Base-by-base conservation (phyloP, 148 eudicot genomes). In the Diospyros lotus region DNA sequence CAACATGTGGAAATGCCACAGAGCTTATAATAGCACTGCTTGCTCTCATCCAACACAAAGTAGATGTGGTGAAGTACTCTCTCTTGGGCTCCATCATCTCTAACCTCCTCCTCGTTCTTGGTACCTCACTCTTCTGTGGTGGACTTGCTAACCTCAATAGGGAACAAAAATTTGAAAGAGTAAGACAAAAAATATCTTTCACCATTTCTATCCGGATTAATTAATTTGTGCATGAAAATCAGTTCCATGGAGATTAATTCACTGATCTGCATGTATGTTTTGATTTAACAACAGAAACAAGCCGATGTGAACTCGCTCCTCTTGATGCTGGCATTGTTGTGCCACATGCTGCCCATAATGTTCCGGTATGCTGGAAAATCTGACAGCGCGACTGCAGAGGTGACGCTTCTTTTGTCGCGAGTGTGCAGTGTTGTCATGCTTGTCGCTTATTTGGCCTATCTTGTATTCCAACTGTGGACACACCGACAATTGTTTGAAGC, bases 1-100 rank as follows among this genome's bases (percentile, higher is more conserved):
- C 93, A 71, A 87, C 93, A 59, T 89, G 89, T 75, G 93, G 93
- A n/a, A 89, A 87, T 81, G 91, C 86, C 58, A 87, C 91, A 40
- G 93, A 89, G 78, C 82, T 89, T 5, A 87, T 89, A 62, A 87
- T 89, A 79, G 90, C 93, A 58, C 76, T 89, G 48, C 79, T 86
- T 28, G 93, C 93, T 42, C 88, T 89, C 51, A 72, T 73, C 44
- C 77, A 80, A 75, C 40, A 78, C 42, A 89, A 85, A 76, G 84
- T 86, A 62, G 78, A 73, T 28, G 91, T 89, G 41, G 50, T 89
- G 38, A 87, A 89, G 81, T 87, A 82, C 77, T 87, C 91, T 71
- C 93, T 89, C 69, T 54, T 87, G 28, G 93, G 93, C 48, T 89
- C 93, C 14, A 79, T 89, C 58, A 82, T 87, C 43, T 89, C 93